Evolutionary conservation across 108 stramenopile genomes (phyloP), one percentile per base, ranked within the genome.

Genomic region (Epithemia pelagica): DNA sequence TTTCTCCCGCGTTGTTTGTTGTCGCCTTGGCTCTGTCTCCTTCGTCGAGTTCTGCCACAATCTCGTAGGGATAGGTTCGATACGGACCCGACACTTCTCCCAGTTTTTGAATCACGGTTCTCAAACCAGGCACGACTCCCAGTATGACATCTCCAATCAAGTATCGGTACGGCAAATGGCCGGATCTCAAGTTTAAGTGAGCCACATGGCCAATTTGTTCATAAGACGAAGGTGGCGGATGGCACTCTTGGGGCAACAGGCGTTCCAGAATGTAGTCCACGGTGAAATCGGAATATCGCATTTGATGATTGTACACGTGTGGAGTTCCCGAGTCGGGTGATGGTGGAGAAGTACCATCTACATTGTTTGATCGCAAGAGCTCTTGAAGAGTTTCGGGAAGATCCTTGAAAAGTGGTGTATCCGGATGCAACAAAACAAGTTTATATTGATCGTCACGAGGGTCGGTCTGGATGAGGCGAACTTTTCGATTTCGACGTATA

Each of bases 201-300:
- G 93, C 95, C 10, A 99, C 78, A 71, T 99, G 96, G 15, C 97
- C 99, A 51, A 89, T 91, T 59, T 84, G 85, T 79, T 99, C 99
- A 68, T 92, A 99, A 0, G 93, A 74, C 10, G 91, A 74, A 30
- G 94, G 94, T 21, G 86, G 76, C 26, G 92, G 86, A 0, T 79
- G 76, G 7, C 57, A 70, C 10, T 67, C 52, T 21, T 59, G 51
- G 28, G 92, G 89, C 7, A 96, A 68, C 22, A 97, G 53, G 30
- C 78, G 74, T 23, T 66, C 59, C 8, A 95, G 56, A 24, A 92
- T 80, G 52, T 88, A 86, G 18, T 69, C 64, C 58, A 80, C 78
- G 1, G 90, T 74, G 54, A 89, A 74, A 33, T 92, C 74, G 28
- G 84, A 70, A 56, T 82, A 82, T 1, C 69, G 32, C 0, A 33